These are phyloP conservation scores for Moesziomyces sp. DNA, from an alignment of 1,284 basidiomycete genomes.

Conservation along the genomic window DNA sequence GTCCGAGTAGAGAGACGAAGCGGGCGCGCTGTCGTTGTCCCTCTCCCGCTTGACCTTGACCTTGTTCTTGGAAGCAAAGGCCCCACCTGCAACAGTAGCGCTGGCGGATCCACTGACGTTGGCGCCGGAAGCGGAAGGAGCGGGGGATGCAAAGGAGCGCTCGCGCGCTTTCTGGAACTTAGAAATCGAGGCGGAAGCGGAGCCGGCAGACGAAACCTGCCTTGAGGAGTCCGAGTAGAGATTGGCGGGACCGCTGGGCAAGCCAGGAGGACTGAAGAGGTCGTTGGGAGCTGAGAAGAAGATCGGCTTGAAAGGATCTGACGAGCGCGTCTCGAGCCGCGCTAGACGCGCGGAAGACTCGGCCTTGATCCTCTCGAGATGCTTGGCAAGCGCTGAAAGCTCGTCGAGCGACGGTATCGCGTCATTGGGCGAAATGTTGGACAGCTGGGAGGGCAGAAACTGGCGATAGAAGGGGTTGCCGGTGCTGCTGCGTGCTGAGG, in stretches of 20 bases:
- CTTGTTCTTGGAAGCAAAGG: slow-evolving; percentile 27
- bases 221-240: slow-evolving; percentile 34
- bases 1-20: slow-evolving; percentile 28
- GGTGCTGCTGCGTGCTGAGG: slow-evolving; percentile 10
- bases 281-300: slow-evolving; percentile 41
- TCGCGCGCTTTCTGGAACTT: slow-evolving; percentile 36
- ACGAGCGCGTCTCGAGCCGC: slow-evolving; percentile 31
- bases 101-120: slow-evolving; percentile 19
- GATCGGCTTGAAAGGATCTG: slow-evolving; percentile 34
- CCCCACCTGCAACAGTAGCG: not conserved
- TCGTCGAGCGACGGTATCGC: slow-evolving; percentile 50
- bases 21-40: slow-evolving; percentile 37
- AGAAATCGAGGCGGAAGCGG: slow-evolving; percentile 3
- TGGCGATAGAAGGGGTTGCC: slow-evolving; percentile 45
- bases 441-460: slow-evolving; percentile 45
- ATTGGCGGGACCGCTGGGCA: slow-evolving; percentile 19
- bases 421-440: slow-evolving; percentile 40
- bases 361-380: slow-evolving; percentile 36
- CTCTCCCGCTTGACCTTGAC: slow-evolving; percentile 48
- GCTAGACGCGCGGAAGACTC: slow-evolving; percentile 34
- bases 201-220: slow-evolving; percentile 16
- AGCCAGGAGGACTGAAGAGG: slow-evolving; percentile 39
- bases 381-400: slow-evolving; percentile 35
- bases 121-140: slow-evolving; percentile 15
- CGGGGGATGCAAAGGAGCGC: slow-evolving; percentile 40